Conservation (phyloP, 495 filamentous ascomycete species). For the Durotheca rogersii region DNA sequence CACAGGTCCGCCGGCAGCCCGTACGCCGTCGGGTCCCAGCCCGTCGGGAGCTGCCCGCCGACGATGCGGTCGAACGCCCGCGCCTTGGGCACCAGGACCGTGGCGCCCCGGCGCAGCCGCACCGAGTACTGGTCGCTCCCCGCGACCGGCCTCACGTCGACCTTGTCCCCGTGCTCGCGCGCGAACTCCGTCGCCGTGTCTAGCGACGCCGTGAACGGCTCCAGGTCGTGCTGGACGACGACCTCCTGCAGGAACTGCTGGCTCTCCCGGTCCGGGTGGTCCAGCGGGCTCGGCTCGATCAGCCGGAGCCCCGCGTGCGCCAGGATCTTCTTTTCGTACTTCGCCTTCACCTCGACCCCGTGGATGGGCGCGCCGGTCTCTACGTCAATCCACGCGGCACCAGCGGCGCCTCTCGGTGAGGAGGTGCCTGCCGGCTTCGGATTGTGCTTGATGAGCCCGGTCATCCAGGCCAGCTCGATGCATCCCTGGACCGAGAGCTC, state of each 20-base stretch:
- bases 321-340: slow-evolving; percentile 85
- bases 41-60: slow-evolving; percentile 91
- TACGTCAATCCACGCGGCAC: slow-evolving; percentile 80
- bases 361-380: slow-evolving; percentile 82
- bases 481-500: slow-evolving; percentile 87
- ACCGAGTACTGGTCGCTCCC: slow-evolving; percentile 93
- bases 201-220: slow-evolving; percentile 93
- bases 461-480: slow-evolving; percentile 93
- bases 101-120: slow-evolving; percentile 86
- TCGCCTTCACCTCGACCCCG: slow-evolving; percentile 81
- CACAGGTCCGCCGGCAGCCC: slow-evolving; percentile 96
- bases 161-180: slow-evolving; percentile 92
- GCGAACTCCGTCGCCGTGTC: slow-evolving; percentile 96
- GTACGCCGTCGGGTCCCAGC: slow-evolving; percentile 91
- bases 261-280: slow-evolving; percentile 91
- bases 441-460: slow-evolving; percentile 81
- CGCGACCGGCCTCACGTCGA: slow-evolving; percentile 86
- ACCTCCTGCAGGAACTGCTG: slow-evolving; percentile 97
- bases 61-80: slow-evolving; percentile 93
- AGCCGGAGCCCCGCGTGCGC: slow-evolving; percentile 88
- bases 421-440: slow-evolving; percentile 73
- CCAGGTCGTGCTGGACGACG: slow-evolving; percentile 90
- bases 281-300: slow-evolving; percentile 85
- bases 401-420: slow-evolving; percentile 77
- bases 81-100: slow-evolving; percentile 92